Evolutionary conservation across 352 stramenopile species (phyloP), one percentile per base, ranked within the genome.

Genomic region (Pythium inflatum): DNA sequence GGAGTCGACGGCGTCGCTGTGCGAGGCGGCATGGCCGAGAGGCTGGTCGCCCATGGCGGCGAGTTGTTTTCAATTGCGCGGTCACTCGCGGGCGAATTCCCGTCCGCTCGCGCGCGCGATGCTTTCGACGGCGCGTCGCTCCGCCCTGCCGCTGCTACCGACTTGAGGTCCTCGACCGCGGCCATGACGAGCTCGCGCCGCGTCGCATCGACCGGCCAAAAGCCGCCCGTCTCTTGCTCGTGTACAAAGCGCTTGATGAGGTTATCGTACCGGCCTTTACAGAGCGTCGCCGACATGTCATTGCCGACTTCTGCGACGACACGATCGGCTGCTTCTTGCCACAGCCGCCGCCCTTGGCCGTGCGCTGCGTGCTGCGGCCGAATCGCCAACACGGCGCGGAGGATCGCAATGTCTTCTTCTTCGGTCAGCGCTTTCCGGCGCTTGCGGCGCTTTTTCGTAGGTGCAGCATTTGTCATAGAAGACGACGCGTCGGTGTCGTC

Each of bases 341-440:
- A 71, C 16, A 33, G 58, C 16, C 38, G 46, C 6, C 65, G 65
- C 12, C 56, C 65, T 13, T 71, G 55, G 11, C 65, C 65, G 30
- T 57, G 51, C 16, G 46, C 31, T 28, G 56, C 65, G 56, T 49
- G 36, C 28, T 71, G 51, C n/a, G 65, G 65, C n/a, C 41, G 43
- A 20, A 71, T 20, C 6, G 33, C 56, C 20, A 59, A 24, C 12
- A 71, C 65, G n/a, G 65, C 65, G 27, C 65, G 56, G 0, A 71
- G 48, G 49, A 71, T 71, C 11, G 65, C 65, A 11, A 66, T 38
- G 22, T 71, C 65, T 61, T 71, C 65, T 28, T 71, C 65, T 18
- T n/a, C 38, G 8, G 65, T 66, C 18, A 71, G 48, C 38, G 65
- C 65, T 38, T 64, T 64, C 14, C 65, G 65, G 22, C 65, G 65